phyloP scores from a whole-genome alignment of 352 stramenopile genomes.

The Globisporangium paroecandrum region DNA sequence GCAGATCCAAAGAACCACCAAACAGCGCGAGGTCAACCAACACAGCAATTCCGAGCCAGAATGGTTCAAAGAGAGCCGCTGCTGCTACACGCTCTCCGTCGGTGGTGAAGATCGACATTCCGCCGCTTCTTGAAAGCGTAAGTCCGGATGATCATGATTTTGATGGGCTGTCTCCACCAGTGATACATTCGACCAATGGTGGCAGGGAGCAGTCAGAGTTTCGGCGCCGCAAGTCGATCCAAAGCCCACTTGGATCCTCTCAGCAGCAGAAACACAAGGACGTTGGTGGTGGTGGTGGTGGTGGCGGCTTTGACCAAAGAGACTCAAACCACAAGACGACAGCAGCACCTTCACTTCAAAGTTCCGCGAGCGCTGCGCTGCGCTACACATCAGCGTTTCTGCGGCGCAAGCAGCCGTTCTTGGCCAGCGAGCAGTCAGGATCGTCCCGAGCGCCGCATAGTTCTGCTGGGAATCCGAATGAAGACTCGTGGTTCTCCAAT shows the following conservation, averaged over 20 bases:
- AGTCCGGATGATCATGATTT: neutral
- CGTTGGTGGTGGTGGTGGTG: neutral
- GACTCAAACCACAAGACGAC: constrained; percentile 8
- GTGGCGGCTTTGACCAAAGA: neutral
- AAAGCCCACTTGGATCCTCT: neutral
- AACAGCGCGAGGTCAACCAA: neutral
- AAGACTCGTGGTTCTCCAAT: neutral
- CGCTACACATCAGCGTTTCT: constrained; percentile 16
- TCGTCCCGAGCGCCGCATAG: neutral
- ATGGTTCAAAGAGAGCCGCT: neutral
- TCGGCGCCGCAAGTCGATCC: constrained; percentile 8
- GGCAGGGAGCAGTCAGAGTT: neutral
- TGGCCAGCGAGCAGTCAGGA: neutral
- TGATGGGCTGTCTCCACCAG: neutral
- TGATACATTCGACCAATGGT: neutral
- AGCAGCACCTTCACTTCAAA: constrained; percentile 10
- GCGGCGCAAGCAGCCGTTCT: constrained; percentile 19
- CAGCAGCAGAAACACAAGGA: neutral
- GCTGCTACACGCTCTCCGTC: neutral
- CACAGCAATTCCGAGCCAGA: neutral
- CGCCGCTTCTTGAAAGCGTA: constrained; percentile 1
- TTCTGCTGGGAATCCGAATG: neutral
- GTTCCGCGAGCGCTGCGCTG: constrained; percentile 9
- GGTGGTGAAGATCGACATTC: constrained; percentile 19
- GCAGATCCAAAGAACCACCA: neutral